Evolutionary conservation across 164 flowering plant genomes (phyloP).

Genomic region (Tetracentron sinense): DNA sequence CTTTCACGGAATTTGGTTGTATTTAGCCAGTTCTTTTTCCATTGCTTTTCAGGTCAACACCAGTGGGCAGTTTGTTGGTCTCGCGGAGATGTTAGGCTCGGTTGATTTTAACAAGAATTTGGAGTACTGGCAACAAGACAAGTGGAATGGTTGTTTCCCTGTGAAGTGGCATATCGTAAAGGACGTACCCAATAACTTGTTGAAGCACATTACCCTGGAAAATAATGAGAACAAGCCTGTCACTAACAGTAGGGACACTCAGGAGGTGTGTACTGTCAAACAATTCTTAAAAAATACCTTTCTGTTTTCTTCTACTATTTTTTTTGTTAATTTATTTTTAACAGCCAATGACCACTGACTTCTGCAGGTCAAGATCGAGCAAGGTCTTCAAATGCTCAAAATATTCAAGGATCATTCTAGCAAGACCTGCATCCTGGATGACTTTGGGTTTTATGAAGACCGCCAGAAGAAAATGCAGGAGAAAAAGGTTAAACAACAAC

Average conservation of each 20-base stretch:
- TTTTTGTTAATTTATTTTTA: no score
- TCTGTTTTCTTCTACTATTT: no score
- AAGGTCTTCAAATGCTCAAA: constrained; percentile 57
- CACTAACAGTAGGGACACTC: constrained; percentile 19
- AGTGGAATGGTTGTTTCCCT: constrained; percentile 81
- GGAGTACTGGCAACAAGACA: constrained; percentile 22
- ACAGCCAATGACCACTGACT: no score
- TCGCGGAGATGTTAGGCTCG: constrained; percentile 18
- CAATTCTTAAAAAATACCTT: no score
- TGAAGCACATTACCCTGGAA: constrained; percentile 78
- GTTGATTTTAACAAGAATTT: constrained; percentile 17
- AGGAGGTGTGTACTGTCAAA: no score
- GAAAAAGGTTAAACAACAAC: constrained; percentile 58
- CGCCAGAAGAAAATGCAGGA: constrained; percentile 59
- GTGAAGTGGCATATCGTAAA: constrained; percentile 88
- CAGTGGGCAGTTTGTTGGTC: constrained; percentile 87
- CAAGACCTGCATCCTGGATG: constrained; percentile 59
- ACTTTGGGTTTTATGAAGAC: constrained; percentile 60
- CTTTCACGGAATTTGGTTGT: neutral
- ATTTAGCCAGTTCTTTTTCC: neutral
- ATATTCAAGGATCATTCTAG: constrained; percentile 53
- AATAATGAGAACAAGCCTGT: constrained; percentile 80
- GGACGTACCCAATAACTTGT: constrained; percentile 75
- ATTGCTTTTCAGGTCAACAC: constrained; percentile 57
- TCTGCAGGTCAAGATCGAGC: constrained; percentile 51